Evolutionary conservation across 768 basidiomycete genomes (phyloP), one percentile per base, ranked within the genome.

Genomic region (Mycena indigotica): DNA sequence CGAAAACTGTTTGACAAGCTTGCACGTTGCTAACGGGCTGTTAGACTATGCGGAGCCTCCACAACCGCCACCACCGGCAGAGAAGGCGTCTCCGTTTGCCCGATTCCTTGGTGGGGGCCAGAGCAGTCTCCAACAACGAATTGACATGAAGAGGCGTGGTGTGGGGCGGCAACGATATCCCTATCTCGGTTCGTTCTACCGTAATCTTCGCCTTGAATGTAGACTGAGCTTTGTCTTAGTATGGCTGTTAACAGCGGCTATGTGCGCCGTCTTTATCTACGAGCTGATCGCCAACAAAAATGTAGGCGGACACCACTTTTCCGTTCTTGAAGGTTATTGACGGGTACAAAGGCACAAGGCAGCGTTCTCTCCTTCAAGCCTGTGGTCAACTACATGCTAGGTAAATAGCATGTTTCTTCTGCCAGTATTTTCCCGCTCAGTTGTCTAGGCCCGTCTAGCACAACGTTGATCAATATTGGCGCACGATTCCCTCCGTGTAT

Each of bases 401-500:
- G n/a, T n/a, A n/a, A n/a, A n/a, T n/a, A n/a, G n/a, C n/a, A n/a
- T n/a, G n/a, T n/a, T n/a, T n/a, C n/a, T n/a, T n/a, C n/a, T n/a
- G n/a, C n/a, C n/a, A n/a, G n/a, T n/a, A n/a, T n/a, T n/a, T n/a
- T n/a, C n/a, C n/a, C n/a, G n/a, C n/a, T n/a, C n/a, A n/a, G n/a
- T n/a, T n/a, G n/a, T n/a, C n/a, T n/a, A n/a, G 96, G 96, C 2
- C 96, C 96, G 3, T 89, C 91, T 0, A 83, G 81, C 48, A 87
- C 86, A 45, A 93, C 88, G 2, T 76, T 98, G 15, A 92, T 98
- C 57, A 84, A 89, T 65, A 75, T 93, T 50, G 95, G 95, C 2
- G 94, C 96, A 23, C 89, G 96, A 25, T 97, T 95, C 68, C 91
- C 92, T 15, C 90, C 95, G 0, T 96, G 94, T 65, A 95, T 95